Evolutionary conservation across 2,329 filamentous ascomycete genomes (phyloP), one percentile per base, ranked within the genome.

Genomic region (Aspergillus oerlinghausenensis): DNA sequence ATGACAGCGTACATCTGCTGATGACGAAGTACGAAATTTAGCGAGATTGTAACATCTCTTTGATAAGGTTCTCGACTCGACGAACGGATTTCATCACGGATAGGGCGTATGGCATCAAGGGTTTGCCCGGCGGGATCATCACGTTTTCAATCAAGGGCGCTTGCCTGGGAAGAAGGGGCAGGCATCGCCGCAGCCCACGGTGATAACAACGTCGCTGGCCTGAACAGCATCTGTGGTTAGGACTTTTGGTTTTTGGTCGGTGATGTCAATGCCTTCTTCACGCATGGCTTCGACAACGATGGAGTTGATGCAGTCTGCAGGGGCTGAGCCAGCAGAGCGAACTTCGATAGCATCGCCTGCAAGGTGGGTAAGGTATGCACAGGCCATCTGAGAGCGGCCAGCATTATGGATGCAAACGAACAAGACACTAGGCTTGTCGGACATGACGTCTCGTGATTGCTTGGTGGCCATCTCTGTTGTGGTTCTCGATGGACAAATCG

Each of bases 381-480:
- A 57, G 28, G 66, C 65, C 60, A 68, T 67, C 56, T 68, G 65
- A 0, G 64, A 68, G 54, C 65, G 65, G 40, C 66, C 66, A 21
- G 65, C 66, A 43, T 68, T 68, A 48, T 68, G 64, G 35, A 67
- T 51, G 62, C 65, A 68, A 50, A 69, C 63, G 35, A 67, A 68
- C n/a, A 68, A 48, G 45, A 67, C 64, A 35, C 63, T 67, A 21
- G 65, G 58, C 47, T 62, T 66, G 43, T 55, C 42, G 10, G 52
- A 83, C 45, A 71, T 42, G 38, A 19, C 19, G 17, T 19, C 4
- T 42, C 38, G 7, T 8, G 38, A n/a, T 19, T 42, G 38, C 6
- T 42, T 8, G 38, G n/a, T 42, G 38, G 38, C n/a, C 14, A 17
- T 40, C n/a, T n/a, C n/a, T 7, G 14, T 7, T 42, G 14, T 17